Conservation (phyloP, 805 yeast species). For the Metschnikowia cerradonensis region DNA sequence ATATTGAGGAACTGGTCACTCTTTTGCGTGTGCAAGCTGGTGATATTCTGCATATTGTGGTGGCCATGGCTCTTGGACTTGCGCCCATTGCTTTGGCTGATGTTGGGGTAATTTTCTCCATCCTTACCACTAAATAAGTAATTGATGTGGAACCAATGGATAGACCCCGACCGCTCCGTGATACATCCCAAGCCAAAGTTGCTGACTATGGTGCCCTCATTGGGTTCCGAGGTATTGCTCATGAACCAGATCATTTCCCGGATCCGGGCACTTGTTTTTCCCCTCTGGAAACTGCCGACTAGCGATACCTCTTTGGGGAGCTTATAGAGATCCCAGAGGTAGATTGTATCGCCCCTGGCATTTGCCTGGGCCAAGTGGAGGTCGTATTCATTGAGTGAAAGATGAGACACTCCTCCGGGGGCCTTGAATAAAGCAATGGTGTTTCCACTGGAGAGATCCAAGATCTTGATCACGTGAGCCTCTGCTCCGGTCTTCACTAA, state of each 20-base stretch:
- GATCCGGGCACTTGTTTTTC: constrained; percentile 57
- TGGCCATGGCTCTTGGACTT: background rate
- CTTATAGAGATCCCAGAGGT: constrained; percentile 59
- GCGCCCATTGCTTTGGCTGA: constrained; percentile 8
- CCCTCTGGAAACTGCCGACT: constrained; percentile 56
- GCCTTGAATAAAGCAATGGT: constrained; percentile 47
- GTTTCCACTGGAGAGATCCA: constrained; percentile 44
- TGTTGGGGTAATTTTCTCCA: constrained; percentile 28
- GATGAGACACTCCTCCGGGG: constrained; percentile 56
- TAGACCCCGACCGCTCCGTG: constrained; percentile 52
- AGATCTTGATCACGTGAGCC: constrained; percentile 39
- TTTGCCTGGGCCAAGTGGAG: constrained; percentile 51
- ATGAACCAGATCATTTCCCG: constrained; percentile 51
- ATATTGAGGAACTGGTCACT: constrained; percentile 28
- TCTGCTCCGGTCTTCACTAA: constrained; percentile 11
- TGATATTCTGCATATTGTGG: no score
- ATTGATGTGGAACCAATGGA: constrained; percentile 57
- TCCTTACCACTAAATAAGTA: constrained; percentile 32
- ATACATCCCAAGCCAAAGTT: constrained; percentile 48
- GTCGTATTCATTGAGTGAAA: constrained; percentile 62
- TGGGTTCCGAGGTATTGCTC: constrained; percentile 23
- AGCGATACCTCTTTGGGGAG: constrained; percentile 48
- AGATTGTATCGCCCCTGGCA: constrained; percentile 57
- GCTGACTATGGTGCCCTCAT: constrained; percentile 17
- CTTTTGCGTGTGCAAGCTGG: background rate